Percentiles rank a stretch among this genome's conserved stretches.
phyloP scores from a whole-genome alignment of 805 yeast genomes.

The Candida suzukii region DNA sequence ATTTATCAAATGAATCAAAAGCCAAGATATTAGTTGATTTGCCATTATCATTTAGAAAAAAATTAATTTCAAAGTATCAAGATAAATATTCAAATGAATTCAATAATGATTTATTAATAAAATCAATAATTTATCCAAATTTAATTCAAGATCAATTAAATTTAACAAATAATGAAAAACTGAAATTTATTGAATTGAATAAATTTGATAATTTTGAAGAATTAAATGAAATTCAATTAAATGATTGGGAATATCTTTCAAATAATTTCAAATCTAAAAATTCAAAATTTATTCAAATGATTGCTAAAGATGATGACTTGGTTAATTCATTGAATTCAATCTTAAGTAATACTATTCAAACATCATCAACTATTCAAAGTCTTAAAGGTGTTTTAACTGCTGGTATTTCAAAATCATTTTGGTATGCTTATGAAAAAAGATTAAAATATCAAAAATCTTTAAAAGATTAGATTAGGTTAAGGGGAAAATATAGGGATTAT shows the following conservation, averaged over 20 bases:
- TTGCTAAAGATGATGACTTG: constrained; percentile 35
- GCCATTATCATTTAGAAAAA: constrained; percentile 42
- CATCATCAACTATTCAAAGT: constrained; percentile 71
- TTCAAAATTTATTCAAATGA: constrained; percentile 30
- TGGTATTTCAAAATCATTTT: constrained; percentile 62
- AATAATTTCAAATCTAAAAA: constrained; percentile 13
- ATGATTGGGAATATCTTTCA: constrained; percentile 28
- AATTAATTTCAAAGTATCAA: constrained; percentile 25
- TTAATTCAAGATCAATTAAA: too few species aligned
- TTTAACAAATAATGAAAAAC: not conserved
- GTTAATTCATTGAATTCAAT: constrained; percentile 27
- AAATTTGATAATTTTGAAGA: constrained; percentile 4
- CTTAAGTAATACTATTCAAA: constrained; percentile 50
- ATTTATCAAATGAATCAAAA: constrained; percentile 26
- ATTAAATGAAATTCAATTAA: constrained; percentile 18
- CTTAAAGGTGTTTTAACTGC: constrained; percentile 84
- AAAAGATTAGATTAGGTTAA: not conserved
- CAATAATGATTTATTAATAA: constrained; percentile 24
- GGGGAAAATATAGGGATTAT: not conserved
- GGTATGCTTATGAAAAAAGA: constrained; percentile 72
- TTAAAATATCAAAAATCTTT: constrained; percentile 19
- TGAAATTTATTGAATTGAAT: not conserved
- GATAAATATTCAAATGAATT: constrained; percentile 16
- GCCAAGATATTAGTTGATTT: constrained; percentile 40
- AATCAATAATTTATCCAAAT: constrained; percentile 9